Conservation (phyloP, 2,329 filamentous ascomycete genomes). For the Metarhizium guizhouense region DNA sequence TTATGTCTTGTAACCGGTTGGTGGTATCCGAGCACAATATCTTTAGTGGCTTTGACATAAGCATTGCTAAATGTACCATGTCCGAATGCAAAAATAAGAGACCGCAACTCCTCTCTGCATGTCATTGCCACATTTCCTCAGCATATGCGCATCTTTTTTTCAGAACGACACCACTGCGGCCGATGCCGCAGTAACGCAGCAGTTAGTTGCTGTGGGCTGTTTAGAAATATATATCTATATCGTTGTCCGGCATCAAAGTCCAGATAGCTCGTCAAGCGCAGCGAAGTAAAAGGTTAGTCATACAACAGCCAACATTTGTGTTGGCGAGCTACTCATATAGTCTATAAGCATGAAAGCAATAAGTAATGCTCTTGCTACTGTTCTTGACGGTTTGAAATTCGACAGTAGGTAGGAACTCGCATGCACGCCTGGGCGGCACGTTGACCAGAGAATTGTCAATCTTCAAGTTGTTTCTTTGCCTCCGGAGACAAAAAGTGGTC, state of each 20-base stretch:
- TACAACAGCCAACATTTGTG: slow-evolving; percentile 10
- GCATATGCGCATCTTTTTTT: slow-evolving; percentile 1
- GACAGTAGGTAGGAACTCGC: slow-evolving; percentile 1
- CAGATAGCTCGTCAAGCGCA: slow-evolving; percentile 10
- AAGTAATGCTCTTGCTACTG: slow-evolving; percentile 20
- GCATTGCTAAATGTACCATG: background rate
- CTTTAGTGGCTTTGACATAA: slow-evolving; percentile 1
- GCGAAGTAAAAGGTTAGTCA: slow-evolving; percentile 14
- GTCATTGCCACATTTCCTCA: slow-evolving; percentile 2
- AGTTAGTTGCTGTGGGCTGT: background rate
- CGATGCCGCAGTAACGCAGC: background rate
- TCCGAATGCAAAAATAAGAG: slow-evolving; percentile 1
- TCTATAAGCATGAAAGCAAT: slow-evolving; percentile 23
- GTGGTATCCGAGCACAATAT: background rate
- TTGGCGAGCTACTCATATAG: slow-evolving; percentile 18
- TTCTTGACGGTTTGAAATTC: slow-evolving; percentile 7
- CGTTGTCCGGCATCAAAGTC: background rate
- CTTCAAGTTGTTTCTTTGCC: slow-evolving; percentile 5
- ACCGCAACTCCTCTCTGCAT: background rate
- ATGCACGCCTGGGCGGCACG: background rate
- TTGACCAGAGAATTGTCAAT: background rate
- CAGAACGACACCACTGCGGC: background rate
- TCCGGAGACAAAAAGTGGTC: slow-evolving; percentile 23
- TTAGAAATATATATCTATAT: slow-evolving; percentile 1
- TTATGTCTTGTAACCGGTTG: background rate